Percentiles rank a stretch among this genome's conserved stretches.
phyloP scores from a whole-genome alignment of 495 filamentous ascomycete genomes.

The Amniculicola lignicola region DNA sequence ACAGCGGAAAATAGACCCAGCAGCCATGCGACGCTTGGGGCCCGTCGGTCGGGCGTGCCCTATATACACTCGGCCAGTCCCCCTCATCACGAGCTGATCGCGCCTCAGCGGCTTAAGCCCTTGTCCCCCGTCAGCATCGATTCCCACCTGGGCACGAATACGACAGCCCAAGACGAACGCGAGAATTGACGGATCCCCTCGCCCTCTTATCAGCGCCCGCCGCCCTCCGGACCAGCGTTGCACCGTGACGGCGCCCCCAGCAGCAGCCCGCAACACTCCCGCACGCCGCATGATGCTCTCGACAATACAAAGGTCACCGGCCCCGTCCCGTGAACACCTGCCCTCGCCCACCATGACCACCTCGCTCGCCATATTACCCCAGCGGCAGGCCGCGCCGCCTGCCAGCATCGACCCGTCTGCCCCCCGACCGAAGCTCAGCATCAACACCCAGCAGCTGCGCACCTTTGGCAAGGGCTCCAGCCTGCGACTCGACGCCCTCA shows the following conservation, averaged over 20 bases:
- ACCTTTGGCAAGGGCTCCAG: constrained; percentile 55
- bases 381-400: constrained; percentile 27
- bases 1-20: no score
- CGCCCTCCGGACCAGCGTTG: background rate
- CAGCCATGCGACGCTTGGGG: no score
- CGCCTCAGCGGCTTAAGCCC: constrained; percentile 10
- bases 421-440: constrained; percentile 72
- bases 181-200: no score
- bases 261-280: constrained; percentile 8
- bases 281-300: constrained; percentile 32
- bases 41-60: no score
- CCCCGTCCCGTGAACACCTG: constrained; percentile 27
- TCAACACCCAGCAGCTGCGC: constrained; percentile 60
- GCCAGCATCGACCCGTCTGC: constrained; percentile 44
- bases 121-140: background rate
- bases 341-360: constrained; percentile 33
- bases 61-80: no score
- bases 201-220: no score
- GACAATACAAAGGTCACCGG: constrained; percentile 35
- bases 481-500: constrained; percentile 55
- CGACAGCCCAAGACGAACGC: no score
- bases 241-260: background rate
- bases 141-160: no score
- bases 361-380: constrained; percentile 41
- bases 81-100: constrained; percentile 24